Conservation (phyloP, 2,329 filamentous ascomycete genomes). For the Fusarium verticillioides region DNA sequence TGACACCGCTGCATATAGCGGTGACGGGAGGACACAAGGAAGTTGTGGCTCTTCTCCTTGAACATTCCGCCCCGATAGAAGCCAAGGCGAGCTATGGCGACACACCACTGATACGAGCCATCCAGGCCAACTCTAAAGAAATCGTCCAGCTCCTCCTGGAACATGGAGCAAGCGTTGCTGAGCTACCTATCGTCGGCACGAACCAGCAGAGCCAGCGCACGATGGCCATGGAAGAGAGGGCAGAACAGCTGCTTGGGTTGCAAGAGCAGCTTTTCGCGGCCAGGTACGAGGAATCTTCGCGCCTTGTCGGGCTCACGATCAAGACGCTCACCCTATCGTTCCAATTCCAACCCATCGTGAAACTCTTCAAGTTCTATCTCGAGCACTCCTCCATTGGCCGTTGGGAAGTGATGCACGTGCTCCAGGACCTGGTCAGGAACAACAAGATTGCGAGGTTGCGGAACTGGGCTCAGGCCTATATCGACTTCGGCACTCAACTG, state of each 20-base stretch:
- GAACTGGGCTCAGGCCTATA: neutral
- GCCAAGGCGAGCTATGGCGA: neutral
- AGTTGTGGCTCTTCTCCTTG: neutral
- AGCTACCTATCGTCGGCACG: neutral
- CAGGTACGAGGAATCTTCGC: neutral
- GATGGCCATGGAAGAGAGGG: neutral
- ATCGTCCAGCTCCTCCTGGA: neutral
- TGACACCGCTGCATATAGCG: neutral
- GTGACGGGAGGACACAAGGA: neutral
- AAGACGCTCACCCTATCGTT: neutral
- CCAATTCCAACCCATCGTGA: neutral
- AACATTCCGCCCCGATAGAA: neutral
- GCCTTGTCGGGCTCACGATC: neutral
- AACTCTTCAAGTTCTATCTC: neutral
- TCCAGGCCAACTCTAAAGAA: neutral
- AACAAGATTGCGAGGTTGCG: neutral
- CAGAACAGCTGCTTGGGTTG: neutral
- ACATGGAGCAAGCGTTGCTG: neutral
- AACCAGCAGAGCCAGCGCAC: neutral
- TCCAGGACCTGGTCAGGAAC: neutral
- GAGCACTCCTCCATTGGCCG: neutral
- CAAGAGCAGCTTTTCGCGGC: neutral
- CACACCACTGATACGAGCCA: neutral
- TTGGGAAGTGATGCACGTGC: neutral
- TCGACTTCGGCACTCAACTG: neutral